phyloP scores from a whole-genome alignment of 139 green algal genomes.

The Coccomyxa sp. region DNA sequence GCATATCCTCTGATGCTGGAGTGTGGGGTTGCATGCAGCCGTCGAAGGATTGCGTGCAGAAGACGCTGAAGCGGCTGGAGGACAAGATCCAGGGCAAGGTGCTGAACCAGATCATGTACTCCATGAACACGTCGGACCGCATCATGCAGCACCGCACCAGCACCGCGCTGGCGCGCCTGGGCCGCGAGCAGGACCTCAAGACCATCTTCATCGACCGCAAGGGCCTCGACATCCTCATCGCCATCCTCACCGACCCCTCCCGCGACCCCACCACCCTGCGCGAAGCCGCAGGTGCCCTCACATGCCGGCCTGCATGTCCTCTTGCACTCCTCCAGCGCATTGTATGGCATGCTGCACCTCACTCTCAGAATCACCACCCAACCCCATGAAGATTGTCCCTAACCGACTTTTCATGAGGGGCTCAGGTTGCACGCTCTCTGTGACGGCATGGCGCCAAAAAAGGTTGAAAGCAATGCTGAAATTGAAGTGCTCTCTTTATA shows the following conservation, averaged over 20 bases:
- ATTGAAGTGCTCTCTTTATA: not conserved
- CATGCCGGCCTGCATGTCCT: not conserved
- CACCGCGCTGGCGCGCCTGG: constrained; percentile 77
- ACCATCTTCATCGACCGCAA: constrained; percentile 70
- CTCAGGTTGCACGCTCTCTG: not conserved
- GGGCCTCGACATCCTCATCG: constrained; percentile 82
- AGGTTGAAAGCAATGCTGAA: not conserved
- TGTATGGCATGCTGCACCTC: too few species aligned
- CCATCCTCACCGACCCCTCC: constrained; percentile 62
- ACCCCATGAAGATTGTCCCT: not conserved
- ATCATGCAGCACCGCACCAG: constrained; percentile 62
- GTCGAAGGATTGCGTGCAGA: constrained; percentile 92
- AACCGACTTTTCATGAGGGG: not conserved
- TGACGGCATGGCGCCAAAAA: not conserved
- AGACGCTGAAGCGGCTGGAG: constrained; percentile 92
- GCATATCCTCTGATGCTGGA: too few species aligned
- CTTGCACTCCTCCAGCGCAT: not conserved
- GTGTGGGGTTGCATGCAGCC: constrained; percentile 31
- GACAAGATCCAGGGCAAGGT: constrained; percentile 66
- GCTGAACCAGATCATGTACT: constrained; percentile 67
- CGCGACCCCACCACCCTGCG: constrained; percentile 3
- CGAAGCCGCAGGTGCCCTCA: constrained; percentile 27
- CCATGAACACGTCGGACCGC: constrained; percentile 14
- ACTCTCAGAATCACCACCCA: not conserved
- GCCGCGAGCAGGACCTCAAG: constrained; percentile 55